Evolutionary conservation across 495 filamentous ascomycete genomes (phyloP).

Genomic region (Aspergillus cristatus): DNA sequence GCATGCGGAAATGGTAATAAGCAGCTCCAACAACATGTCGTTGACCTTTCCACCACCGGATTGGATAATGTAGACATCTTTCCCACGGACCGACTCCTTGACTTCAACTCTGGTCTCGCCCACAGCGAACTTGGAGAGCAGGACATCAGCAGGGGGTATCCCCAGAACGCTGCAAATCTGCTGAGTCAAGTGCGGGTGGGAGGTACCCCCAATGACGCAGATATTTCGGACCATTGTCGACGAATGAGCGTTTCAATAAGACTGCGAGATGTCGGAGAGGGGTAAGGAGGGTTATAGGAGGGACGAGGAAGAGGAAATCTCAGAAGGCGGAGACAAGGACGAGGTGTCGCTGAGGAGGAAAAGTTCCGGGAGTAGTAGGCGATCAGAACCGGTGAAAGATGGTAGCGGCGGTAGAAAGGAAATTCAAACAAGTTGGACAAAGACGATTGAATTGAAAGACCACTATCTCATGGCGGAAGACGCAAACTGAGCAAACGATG

Average conservation of each 20-base stretch:
- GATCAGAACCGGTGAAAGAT: slow-evolving; percentile 13
- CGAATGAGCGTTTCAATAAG: slow-evolving; percentile 4
- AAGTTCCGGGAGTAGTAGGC: slow-evolving; percentile 22
- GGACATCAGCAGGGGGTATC: slow-evolving; percentile 69
- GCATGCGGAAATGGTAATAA: slow-evolving; percentile 94
- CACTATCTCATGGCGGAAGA: slow-evolving; percentile 32
- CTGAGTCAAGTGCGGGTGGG: slow-evolving; percentile 79
- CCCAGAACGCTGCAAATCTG: slow-evolving; percentile 80
- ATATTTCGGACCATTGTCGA: slow-evolving; percentile 84
- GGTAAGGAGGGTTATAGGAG: neutral
- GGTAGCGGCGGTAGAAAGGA: slow-evolving; percentile 5
- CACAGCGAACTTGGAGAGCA: slow-evolving; percentile 83
- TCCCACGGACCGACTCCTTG: slow-evolving; percentile 87
- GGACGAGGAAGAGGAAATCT: slow-evolving; percentile 9
- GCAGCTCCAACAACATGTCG: slow-evolving; percentile 88
- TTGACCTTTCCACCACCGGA: slow-evolving; percentile 85
- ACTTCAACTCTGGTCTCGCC: slow-evolving; percentile 95
- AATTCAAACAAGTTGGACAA: slow-evolving; percentile 5
- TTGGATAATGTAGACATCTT: slow-evolving; percentile 97
- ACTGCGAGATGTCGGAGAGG: slow-evolving; percentile 5
- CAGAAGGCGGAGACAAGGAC: slow-evolving; percentile 21
- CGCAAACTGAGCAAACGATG: neutral
- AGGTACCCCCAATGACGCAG: slow-evolving; percentile 85
- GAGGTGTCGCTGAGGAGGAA: slow-evolving; percentile 24
- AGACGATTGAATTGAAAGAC: slow-evolving; percentile 9